Evolutionary conservation across 2,329 filamentous ascomycete genomes (phyloP).

Genomic region (Trichoderma aggressivum): DNA sequence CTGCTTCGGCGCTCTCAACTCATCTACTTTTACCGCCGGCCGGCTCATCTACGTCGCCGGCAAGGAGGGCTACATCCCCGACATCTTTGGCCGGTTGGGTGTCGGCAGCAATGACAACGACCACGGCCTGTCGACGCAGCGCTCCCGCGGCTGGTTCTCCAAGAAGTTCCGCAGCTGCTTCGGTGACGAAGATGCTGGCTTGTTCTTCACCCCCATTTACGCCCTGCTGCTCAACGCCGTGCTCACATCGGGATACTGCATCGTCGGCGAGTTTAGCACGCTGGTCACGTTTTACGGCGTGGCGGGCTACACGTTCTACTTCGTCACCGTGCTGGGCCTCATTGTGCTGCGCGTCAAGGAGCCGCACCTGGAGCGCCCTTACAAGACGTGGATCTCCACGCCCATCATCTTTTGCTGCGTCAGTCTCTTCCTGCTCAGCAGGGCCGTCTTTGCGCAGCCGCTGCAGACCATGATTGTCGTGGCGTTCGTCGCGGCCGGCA

Average conservation of each 20-base stretch:
- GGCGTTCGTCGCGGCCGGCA: slow-evolving; percentile 75
- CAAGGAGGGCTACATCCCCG: slow-evolving; percentile 90
- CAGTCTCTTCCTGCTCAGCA: slow-evolving; percentile 82
- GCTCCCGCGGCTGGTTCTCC: slow-evolving; percentile 54
- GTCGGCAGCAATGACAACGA: slow-evolving; percentile 47
- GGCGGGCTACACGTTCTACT: slow-evolving; percentile 96
- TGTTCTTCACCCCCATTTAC: slow-evolving; percentile 93
- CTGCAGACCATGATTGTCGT: slow-evolving; percentile 86
- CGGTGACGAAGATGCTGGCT: slow-evolving; percentile 71
- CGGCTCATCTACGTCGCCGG: slow-evolving; percentile 90
- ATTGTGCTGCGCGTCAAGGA: slow-evolving; percentile 87
- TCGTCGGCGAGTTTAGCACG: slow-evolving; percentile 86
- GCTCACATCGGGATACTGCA: slow-evolving; percentile 73
- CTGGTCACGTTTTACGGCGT: slow-evolving; percentile 97
- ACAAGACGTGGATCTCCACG: slow-evolving; percentile 94
- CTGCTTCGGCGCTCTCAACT: slow-evolving; percentile 93
- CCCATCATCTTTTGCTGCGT: slow-evolving; percentile 99
- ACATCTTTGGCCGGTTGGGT: slow-evolving; percentile 79
- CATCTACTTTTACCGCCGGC: slow-evolving; percentile 87
- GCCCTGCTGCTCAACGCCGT: slow-evolving; percentile 78
- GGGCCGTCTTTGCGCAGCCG: slow-evolving; percentile 87
- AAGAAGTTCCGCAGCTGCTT: slow-evolving; percentile 60
- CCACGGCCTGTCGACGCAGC: slow-evolving; percentile 40
- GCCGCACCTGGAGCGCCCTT: slow-evolving; percentile 82
- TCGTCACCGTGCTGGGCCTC: slow-evolving; percentile 86